These are phyloP conservation scores for Fusarium buxicola DNA, from an alignment of 2,329 filamentous ascomycete species.

Conservation along the genomic window DNA sequence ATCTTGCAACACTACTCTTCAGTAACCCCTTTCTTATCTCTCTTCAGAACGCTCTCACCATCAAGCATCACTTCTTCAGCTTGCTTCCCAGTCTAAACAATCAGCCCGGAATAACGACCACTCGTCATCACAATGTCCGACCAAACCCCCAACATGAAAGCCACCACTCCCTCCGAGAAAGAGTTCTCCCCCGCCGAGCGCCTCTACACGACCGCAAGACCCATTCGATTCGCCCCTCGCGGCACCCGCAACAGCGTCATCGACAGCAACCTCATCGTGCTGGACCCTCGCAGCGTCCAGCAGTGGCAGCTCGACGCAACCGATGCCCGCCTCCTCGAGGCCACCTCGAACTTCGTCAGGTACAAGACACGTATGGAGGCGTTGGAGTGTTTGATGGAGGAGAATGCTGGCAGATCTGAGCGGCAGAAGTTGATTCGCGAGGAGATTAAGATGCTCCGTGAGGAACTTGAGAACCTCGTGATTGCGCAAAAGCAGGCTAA, in stretches of 20 bases:
- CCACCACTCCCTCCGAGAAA: neutral
- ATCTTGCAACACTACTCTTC: too few species aligned
- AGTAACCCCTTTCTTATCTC: neutral
- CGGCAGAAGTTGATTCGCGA: neutral
- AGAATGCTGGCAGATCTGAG: neutral
- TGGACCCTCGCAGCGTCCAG: neutral
- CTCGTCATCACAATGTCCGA: neutral
- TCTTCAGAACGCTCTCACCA: neutral
- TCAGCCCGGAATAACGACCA: neutral
- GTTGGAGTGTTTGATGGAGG: neutral
- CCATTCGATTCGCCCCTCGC: neutral
- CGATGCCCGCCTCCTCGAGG: neutral
- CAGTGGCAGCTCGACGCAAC: constrained; percentile 5
- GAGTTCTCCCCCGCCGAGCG: neutral
- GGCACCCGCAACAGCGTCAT: neutral
- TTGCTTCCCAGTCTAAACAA: neutral
- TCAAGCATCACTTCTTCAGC: neutral
- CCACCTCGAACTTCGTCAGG: neutral
- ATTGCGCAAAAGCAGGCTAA: neutral
- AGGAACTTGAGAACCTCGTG: neutral
- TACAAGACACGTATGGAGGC: neutral
- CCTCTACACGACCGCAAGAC: constrained; percentile 1
- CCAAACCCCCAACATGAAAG: neutral
- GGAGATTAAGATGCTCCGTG: neutral
- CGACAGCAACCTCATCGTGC: neutral